Conservation (phyloP, 345 rosid species). For the Citrus maxima region DNA sequence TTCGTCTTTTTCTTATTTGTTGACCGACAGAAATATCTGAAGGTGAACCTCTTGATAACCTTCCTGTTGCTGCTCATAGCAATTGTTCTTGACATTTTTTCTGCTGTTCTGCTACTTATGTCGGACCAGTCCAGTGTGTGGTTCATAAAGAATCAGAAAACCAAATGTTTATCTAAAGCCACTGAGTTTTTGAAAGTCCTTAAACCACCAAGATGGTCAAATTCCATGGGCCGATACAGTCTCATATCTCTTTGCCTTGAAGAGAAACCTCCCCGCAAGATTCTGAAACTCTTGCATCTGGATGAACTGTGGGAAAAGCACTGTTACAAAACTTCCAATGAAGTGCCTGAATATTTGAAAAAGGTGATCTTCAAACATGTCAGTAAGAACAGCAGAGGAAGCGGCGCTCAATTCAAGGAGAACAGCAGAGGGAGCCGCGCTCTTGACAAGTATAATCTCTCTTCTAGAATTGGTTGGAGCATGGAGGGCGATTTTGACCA, state of each 20-base stretch:
- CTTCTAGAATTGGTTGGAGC: neutral
- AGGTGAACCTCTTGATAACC: neutral
- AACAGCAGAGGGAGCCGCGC: neutral
- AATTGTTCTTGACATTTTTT: neutral
- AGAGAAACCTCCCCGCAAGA: neutral
- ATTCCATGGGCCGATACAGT: conserved; percentile 1
- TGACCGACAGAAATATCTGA: neutral
- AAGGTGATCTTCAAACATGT: neutral
- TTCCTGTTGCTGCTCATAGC: neutral
- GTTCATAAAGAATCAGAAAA: neutral
- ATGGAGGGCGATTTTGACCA: neutral
- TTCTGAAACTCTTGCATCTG: neutral
- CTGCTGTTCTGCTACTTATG: neutral
- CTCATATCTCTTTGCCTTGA: neutral
- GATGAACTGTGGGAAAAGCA: neutral
- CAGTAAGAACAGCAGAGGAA: neutral
- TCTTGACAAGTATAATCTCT: neutral
- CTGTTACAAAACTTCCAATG: neutral
- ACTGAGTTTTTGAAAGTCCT: no score
- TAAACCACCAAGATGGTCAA: conserved; percentile 1
- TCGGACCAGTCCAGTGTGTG: conserved; percentile 3
- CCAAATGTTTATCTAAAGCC: neutral
- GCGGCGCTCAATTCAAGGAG: neutral
- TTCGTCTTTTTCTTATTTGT: neutral
- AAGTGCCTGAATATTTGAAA: neutral